Evolutionary conservation across 2,329 filamentous ascomycete species (phyloP).

Genomic region (Ophiostoma novo-ulmi): DNA sequence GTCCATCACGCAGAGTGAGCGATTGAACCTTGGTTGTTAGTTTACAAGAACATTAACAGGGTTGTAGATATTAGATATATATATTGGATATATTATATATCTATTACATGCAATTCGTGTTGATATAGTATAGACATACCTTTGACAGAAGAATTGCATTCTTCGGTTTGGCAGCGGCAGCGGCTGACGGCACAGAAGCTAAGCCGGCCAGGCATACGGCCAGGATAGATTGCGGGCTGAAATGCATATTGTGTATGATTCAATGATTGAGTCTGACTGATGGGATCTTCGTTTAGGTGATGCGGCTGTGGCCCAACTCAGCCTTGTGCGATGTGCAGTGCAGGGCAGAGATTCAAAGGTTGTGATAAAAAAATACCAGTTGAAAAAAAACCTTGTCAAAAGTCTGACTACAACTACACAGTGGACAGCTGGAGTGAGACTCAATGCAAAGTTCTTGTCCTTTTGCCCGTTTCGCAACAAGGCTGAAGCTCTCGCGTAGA

Average conservation of each 20-base stretch:
- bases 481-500: background rate
- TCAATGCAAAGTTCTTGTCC: background rate
- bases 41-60: background rate
- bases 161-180: slow-evolving; percentile 33
- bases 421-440: background rate
- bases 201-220: background rate
- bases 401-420: background rate
- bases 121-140: slow-evolving; percentile 48
- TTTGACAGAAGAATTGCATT: slow-evolving; percentile 53
- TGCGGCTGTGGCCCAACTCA: background rate
- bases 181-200: slow-evolving; percentile 14
- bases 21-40: slow-evolving; percentile 55
- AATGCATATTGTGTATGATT: background rate
- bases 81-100: no score
- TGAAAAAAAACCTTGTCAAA: background rate
- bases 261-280: background rate
- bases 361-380: background rate
- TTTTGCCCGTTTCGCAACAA: background rate
- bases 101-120: no score
- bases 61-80: background rate
- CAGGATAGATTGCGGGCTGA: background rate
- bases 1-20: slow-evolving; percentile 66
- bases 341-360: background rate
- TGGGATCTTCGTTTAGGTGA: background rate
- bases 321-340: background rate